A percentile compares a stretch with the other conserved stretches of the same genome.
Evolutionary conservation across 2,329 filamentous ascomycete genomes (phyloP).

Genomic region (Aspergillus pseudonomiae): DNA sequence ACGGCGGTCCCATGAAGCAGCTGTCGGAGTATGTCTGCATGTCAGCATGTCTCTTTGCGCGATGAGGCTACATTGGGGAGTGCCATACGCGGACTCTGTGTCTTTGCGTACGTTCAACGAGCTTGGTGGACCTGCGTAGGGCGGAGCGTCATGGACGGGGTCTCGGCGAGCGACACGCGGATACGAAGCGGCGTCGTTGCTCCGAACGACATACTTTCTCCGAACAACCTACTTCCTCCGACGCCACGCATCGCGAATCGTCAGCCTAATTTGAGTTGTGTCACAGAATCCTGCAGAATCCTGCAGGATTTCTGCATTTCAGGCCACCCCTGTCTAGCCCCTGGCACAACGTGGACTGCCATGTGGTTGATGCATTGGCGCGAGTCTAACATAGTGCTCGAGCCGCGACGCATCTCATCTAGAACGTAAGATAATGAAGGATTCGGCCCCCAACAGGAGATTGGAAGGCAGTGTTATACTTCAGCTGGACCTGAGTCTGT

Average conservation of each 20-base stretch:
- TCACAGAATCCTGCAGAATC: not conserved
- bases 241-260: not conserved
- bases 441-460: not conserved
- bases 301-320: not conserved
- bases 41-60: not conserved
- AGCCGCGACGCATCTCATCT: not conserved
- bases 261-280: not conserved
- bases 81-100: not conserved
- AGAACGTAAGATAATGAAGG: not conserved
- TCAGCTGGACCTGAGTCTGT: not conserved
- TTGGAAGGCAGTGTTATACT: not conserved
- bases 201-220: not conserved
- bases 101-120: not conserved
- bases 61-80: not conserved
- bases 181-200: not conserved
- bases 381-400: not conserved
- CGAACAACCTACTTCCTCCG: not conserved
- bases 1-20: not conserved
- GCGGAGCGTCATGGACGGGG: not conserved
- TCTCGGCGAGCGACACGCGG: not conserved
- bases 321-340: not conserved
- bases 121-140: not conserved
- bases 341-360: not conserved
- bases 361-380: not conserved
- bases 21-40: not conserved